A percentile compares a stretch with the other conserved stretches of the same genome.
These are phyloP conservation scores for Claviceps humidiphila DNA, from an alignment of 2,329 filamentous ascomycete genomes.

Conservation along the genomic window DNA sequence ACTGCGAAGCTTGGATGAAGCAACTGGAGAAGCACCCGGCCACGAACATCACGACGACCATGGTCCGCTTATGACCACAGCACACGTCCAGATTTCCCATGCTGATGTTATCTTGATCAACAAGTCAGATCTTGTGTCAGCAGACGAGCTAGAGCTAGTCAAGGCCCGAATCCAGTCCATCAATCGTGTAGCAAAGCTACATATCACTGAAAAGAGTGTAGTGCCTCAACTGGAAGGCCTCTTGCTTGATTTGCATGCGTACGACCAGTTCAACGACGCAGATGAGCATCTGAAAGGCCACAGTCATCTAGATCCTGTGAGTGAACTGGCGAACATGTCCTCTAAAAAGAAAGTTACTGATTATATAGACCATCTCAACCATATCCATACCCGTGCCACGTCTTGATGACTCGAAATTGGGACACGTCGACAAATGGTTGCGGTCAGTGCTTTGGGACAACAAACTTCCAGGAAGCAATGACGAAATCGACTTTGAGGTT, in stretches of 20 bases:
- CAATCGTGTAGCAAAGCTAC: conserved; percentile 76
- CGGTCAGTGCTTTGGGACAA: conserved; percentile 75
- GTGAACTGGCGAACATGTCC: conserved; percentile 13
- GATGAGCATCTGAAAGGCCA: conserved; percentile 66
- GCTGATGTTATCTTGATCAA: conserved; percentile 93
- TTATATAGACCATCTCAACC: conserved; percentile 64
- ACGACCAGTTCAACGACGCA: conserved; percentile 65
- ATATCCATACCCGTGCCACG: conserved; percentile 55
- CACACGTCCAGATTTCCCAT: conserved; percentile 92
- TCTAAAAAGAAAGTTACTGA: conserved; percentile 8
- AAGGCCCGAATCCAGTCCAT: conserved; percentile 65
- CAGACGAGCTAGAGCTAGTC: conserved; percentile 55
- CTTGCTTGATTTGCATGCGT: conserved; percentile 81
- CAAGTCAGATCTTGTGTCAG: conserved; percentile 73
- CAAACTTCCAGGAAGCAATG: conserved; percentile 35
- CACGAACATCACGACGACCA: conserved; percentile 38
- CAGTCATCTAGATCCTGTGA: conserved; percentile 77
- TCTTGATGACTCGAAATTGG: conserved; percentile 43
- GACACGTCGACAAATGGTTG: conserved; percentile 66
- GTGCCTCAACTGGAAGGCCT: conserved; percentile 77
- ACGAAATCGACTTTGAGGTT: conserved; percentile 50
- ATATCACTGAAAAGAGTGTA: conserved; percentile 65
- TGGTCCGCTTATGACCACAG: conserved; percentile 70
- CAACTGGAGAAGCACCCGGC: conserved; percentile 37
- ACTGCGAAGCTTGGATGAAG: conserved; percentile 65